Conservation (phyloP, 371 early-diverging fungal species). For the Circinella umbellata region DNA sequence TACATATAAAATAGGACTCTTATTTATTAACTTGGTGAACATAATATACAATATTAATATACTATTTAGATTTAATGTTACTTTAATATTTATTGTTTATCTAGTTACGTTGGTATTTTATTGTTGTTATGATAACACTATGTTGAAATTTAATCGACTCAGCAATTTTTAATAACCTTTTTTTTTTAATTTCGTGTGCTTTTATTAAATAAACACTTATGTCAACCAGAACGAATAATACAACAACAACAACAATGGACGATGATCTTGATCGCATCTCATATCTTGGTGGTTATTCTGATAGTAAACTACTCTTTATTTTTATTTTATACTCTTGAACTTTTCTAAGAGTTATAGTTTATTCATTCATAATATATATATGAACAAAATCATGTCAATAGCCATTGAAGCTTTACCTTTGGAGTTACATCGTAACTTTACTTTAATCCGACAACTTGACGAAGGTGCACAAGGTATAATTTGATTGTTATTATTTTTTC, state of each 20-base stretch:
- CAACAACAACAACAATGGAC: background rate
- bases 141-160: no score
- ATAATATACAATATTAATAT: no score
- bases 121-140: no score
- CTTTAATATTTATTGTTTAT: no score
- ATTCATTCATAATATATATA: no score
- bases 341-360: no score
- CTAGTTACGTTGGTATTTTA: no score
- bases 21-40: no score
- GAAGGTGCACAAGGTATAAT: conserved; percentile 73
- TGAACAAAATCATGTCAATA: conserved; percentile 22
- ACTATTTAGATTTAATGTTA: no score
- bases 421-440: conserved; percentile 90
- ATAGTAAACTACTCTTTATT: conserved; percentile 61
- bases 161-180: background rate
- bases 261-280: conserved; percentile 37
- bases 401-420: conserved; percentile 87
- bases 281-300: conserved; percentile 80
- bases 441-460: conserved; percentile 89
- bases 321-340: background rate
- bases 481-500: no score
- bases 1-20: no score
- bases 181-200: background rate
- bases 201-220: background rate
- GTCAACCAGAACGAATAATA: background rate